phyloP scores from a whole-genome alignment of 768 basidiomycete species.

The Hygrocybe coccinea region DNA sequence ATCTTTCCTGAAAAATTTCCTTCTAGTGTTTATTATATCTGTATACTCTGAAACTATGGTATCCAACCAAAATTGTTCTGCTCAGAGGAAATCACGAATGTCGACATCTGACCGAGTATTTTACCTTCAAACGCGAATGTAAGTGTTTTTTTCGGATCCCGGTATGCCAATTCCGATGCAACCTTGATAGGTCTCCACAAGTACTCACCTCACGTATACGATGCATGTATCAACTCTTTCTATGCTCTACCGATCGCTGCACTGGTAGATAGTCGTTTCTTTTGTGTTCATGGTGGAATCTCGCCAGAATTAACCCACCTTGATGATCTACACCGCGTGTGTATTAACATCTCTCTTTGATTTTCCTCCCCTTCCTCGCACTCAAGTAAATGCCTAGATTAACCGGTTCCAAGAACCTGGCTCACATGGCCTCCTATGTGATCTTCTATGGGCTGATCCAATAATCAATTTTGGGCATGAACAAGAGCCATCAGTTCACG shows the following conservation, averaged over 20 bases:
- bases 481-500: conserved; percentile 45
- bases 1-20: neutral
- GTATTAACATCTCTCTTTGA: conserved; percentile 19
- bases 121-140: conserved; percentile 98
- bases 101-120: conserved; percentile 92
- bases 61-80: conserved; percentile 75
- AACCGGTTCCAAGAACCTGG: conserved; percentile 93
- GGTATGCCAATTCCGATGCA: conserved; percentile 3
- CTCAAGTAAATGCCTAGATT: conserved; percentile 46
- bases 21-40: conserved; percentile 82
- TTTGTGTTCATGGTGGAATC: conserved; percentile 96
- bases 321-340: conserved; percentile 64
- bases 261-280: conserved; percentile 90
- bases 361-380: conserved; percentile 6
- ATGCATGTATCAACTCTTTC: conserved; percentile 89
- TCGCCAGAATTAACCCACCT: conserved; percentile 81
- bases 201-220: conserved; percentile 79
- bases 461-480: conserved; percentile 85
- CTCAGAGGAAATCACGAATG: conserved; percentile 98
- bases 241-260: conserved; percentile 86
- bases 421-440: conserved; percentile 86
- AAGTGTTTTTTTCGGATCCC: conserved; percentile 23
- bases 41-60: conserved; percentile 88
- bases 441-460: conserved; percentile 95
- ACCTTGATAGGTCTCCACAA: conserved; percentile 71